Percentiles rank a stretch among this genome's conserved stretches.
These are phyloP conservation scores for Aquilaria agallochum DNA, from an alignment of 441 rosid species.

Conservation along the genomic window DNA sequence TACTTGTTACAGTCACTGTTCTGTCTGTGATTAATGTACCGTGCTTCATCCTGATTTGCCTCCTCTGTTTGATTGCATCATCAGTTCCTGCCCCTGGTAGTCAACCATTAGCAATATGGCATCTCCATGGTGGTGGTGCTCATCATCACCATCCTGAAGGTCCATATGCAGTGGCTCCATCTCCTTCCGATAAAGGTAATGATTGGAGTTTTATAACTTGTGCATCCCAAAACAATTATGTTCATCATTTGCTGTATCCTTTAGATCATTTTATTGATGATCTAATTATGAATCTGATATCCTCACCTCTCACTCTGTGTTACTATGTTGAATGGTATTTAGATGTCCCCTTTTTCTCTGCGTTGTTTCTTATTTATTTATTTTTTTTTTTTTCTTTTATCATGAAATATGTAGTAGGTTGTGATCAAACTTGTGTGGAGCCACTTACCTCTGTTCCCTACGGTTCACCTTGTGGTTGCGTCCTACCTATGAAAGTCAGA, in stretches of 20 bases:
- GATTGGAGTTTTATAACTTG: slow-evolving; percentile 1
- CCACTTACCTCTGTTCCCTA: slow-evolving; percentile 86
- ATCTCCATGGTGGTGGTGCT: slow-evolving; percentile 33
- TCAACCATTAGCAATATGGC: slow-evolving; percentile 37
- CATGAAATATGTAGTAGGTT: slow-evolving; percentile 50
- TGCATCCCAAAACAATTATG: not conserved
- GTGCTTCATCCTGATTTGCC: slow-evolving; percentile 13
- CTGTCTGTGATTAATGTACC: slow-evolving; percentile 5
- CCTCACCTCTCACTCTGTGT: not conserved
- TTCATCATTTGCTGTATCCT: not conserved
- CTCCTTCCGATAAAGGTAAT: slow-evolving; percentile 71
- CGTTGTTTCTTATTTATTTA: not conserved
- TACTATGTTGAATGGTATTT: not conserved
- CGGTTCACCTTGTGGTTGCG: slow-evolving; percentile 98
- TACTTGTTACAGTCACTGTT: slow-evolving; percentile 14
- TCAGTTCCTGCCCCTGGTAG: slow-evolving; percentile 33
- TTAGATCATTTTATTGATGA: not conserved
- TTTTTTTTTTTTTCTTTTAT: slow-evolving; percentile 18
- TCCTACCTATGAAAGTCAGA: slow-evolving; percentile 89
- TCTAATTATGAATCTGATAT: not conserved
- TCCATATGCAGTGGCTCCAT: slow-evolving; percentile 54
- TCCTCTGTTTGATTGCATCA: slow-evolving; percentile 27
- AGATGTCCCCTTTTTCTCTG: too few species aligned
- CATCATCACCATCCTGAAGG: slow-evolving; percentile 53
- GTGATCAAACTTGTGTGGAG: slow-evolving; percentile 83